Base-by-base conservation (phyloP, 257 asterid species). In the Coffea canephora region DNA sequence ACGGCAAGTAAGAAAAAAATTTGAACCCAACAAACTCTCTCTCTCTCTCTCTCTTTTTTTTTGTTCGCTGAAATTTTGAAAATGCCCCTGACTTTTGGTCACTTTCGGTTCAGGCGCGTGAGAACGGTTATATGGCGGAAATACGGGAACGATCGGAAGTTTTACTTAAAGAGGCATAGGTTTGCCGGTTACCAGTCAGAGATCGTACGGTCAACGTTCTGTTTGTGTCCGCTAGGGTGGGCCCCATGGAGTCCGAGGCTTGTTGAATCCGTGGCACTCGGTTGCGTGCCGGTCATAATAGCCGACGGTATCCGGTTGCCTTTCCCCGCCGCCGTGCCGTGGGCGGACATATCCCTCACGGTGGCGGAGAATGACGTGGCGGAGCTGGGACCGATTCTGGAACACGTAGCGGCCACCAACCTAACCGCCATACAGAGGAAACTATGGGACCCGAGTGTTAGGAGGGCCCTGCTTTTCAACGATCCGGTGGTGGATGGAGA, bases 231-330 rank as follows among this genome's bases (percentile, higher is more conserved):
- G 0, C 43, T 90, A 49, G 99, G 98, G 9, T 95, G 99, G 98
- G 98, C 98, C 46, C 98, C 98, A 3, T 95, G 98, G 98, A 93
- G 98, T 76, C 98, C 98, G 3, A 79, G 99, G 83, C 81, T 95
- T 23, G 97, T 95, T 0, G 99, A 95, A 75, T 91, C 98, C 4
- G 98, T 95, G 14, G 96, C 86, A 2, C 66, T 95, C 5, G 99
- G 99, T 0, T 95, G 99, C 27, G 91, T 95, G 1, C 98, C 98
- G 73, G 97, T 95, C 0, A 90, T 95, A 15, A 89, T 95, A 25
- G 99, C 99, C 0, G 97, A 95, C 12, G 95, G 90, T 4, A 95
- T 93, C 69, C 90, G 89, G 77, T 79, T 95, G 46, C 97, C 98
- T 6, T 91, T 87, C 78, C 83, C 95, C 74, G 71, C 89, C 80